Conservation (phyloP, 176 grass and related monocot genomes). For the Zea luxurians region DNA sequence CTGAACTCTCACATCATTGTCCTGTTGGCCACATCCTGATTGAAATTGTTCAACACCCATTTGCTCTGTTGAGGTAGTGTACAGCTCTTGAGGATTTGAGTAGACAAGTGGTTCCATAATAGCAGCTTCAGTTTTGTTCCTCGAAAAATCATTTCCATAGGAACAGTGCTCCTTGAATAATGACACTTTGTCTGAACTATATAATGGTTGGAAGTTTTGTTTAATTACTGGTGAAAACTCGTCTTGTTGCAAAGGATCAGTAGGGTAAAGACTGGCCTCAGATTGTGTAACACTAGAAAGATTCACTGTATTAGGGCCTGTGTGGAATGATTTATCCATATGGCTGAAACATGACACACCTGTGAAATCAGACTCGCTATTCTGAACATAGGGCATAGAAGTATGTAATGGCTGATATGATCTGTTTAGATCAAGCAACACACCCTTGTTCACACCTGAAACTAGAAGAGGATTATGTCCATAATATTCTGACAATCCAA, state of each 20-base stretch:
- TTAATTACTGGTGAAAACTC: slow-evolving; percentile 39
- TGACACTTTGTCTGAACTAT: slow-evolving; percentile 33
- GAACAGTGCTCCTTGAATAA: slow-evolving; percentile 30
- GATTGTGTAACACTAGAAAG: slow-evolving; percentile 36
- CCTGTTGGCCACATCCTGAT: slow-evolving; percentile 18
- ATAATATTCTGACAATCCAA: slow-evolving; percentile 41
- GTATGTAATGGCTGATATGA: slow-evolving; percentile 34
- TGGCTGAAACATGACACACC: slow-evolving; percentile 29
- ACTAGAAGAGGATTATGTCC: slow-evolving; percentile 27
- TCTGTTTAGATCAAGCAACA: slow-evolving; percentile 28
- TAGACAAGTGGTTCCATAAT: not conserved
- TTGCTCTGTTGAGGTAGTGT: slow-evolving; percentile 22
- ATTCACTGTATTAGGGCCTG: slow-evolving; percentile 33
- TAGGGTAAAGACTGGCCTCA: slow-evolving; percentile 27
- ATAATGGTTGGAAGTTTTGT: slow-evolving; percentile 34
- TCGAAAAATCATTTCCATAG: slow-evolving; percentile 18
- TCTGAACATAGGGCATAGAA: slow-evolving; percentile 46
- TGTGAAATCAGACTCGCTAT: slow-evolving; percentile 33
- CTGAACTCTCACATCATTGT: slow-evolving; percentile 25
- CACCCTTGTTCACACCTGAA: slow-evolving; percentile 45
- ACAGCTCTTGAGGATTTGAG: slow-evolving; percentile 31
- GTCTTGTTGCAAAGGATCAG: slow-evolving; percentile 17
- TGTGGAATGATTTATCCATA: slow-evolving; percentile 45
- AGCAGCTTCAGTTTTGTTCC: slow-evolving; percentile 32
- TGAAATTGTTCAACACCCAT: slow-evolving; percentile 19